Base-by-base conservation (phyloP, 2,329 filamentous ascomycete genomes). In the Parastagonospora nodorum region DNA sequence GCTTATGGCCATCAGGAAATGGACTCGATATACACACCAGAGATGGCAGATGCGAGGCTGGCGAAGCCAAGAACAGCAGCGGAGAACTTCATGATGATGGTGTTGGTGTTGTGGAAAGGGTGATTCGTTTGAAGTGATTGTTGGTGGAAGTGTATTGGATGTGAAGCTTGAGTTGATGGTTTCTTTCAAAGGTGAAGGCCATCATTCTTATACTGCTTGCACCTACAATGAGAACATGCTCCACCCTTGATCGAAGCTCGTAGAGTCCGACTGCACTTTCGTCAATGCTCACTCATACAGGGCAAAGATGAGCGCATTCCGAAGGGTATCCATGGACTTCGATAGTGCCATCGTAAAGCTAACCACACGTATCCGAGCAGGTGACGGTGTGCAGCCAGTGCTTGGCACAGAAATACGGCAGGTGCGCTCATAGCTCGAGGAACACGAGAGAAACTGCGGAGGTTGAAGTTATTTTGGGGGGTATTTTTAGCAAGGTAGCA, bases 41-140 rank as follows among this genome's bases (percentile, higher is more conserved):
- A 63, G 58, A 71, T 69, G 48, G 70, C 69, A n/a, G 64, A 67
- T 31, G 67, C 51, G 31, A 72, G 55, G 52, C 61, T 65, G 44
- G 66, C 60, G 32, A 71, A 58, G 48, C 61, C 58, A 41, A 70
- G 59, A 50, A 55, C 60, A 36, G 62, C 42, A 33, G 67, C 52
- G 56, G 60, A 62, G 63, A 72, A 67, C 63, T 71, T 68, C 71
- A 72, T 72, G 42, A 30, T 70, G 61, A 42, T 61, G 38, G 42
- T 52, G 24, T 40, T 14, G 19, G 14, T 35, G 16, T 37, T 12
- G 19, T 19, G 31, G 31, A 14, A 45, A 36, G 33, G 24, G 27
- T 29, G 14, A 4, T 6, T 42, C 35, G 8, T 15, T 31, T 52
- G 30, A 40, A 42, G 40, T 16, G 41, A 42, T 32, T 50, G 48